A percentile compares a stretch with the other conserved stretches of the same genome.
These are phyloP conservation scores for Actinomortierella ambigua DNA, from an alignment of 371 early-diverging fungal genomes.

Conservation along the genomic window DNA sequence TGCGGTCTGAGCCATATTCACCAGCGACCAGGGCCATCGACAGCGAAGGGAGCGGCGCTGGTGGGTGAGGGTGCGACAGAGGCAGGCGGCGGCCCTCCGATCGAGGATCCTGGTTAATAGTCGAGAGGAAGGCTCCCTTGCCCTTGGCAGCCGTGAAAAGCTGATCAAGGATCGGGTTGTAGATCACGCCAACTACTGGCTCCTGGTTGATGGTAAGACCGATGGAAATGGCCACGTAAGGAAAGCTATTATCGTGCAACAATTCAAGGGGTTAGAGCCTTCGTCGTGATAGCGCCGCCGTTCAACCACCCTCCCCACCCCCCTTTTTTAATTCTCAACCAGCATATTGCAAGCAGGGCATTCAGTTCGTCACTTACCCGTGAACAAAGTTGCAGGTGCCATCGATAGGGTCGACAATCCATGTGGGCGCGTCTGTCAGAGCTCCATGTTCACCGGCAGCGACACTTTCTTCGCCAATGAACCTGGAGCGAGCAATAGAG, in stretches of 20 bases:
- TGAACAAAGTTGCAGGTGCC: slow-evolving; percentile 93
- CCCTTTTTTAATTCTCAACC: no score
- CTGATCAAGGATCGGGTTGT: slow-evolving; percentile 88
- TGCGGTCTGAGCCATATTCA: slow-evolving; percentile 85
- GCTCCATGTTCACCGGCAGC: slow-evolving; percentile 64
- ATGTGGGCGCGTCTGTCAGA: slow-evolving; percentile 80
- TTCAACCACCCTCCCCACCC: no score
- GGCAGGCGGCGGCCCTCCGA: slow-evolving; percentile 59
- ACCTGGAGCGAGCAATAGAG: slow-evolving; percentile 45
- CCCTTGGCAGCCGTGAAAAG: slow-evolving; percentile 70
- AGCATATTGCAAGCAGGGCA: no score
- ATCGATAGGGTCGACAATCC: slow-evolving; percentile 94
- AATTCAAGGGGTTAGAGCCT: no score
- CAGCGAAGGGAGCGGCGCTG: slow-evolving; percentile 65
- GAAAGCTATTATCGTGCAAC: slow-evolving; percentile 57
- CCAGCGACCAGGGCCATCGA: slow-evolving; percentile 75
- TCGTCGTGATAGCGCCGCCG: no score
- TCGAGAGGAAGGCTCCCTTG: slow-evolving; percentile 71
- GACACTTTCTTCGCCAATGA: slow-evolving; percentile 88
- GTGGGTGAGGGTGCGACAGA: slow-evolving; percentile 51
- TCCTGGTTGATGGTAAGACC: slow-evolving; percentile 74
- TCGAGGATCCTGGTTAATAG: slow-evolving; percentile 38
- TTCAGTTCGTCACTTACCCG: slow-evolving; percentile 53
- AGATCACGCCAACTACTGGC: slow-evolving; percentile 90
- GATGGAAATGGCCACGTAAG: slow-evolving; percentile 86